Conservation (phyloP, 768 basidiomycete genomes). For the Suillus paluster region DNA sequence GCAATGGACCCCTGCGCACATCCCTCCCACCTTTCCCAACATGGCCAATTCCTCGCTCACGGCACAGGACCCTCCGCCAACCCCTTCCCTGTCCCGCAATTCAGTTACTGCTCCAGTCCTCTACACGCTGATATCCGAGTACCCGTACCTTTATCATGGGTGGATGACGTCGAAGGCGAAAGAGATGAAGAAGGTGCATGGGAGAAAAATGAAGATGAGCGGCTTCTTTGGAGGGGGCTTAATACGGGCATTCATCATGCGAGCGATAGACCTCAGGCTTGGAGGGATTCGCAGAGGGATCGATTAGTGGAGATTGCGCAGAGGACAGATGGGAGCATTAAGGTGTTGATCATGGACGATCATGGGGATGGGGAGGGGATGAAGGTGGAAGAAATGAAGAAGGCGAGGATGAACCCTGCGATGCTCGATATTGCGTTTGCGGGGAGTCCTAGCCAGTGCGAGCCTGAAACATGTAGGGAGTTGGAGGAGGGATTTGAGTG, state of each 20-base stretch:
- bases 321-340: constrained; percentile 11
- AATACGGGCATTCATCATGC: constrained; percentile 61
- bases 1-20: constrained; percentile 49
- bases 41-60: constrained; percentile 53
- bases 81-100: constrained; percentile 45
- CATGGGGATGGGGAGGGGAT: constrained; percentile 40
- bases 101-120: constrained; percentile 50
- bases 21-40: constrained; percentile 42
- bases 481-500: constrained; percentile 52
- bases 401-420: constrained; percentile 49
- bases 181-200: constrained; percentile 57
- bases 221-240: constrained; percentile 69
- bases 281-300: constrained; percentile 53
- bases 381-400: constrained; percentile 37
- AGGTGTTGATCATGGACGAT: constrained; percentile 33
- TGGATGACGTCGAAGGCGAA: constrained; percentile 47
- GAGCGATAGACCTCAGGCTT: constrained; percentile 40
- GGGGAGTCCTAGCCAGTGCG: constrained; percentile 47
- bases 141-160: constrained; percentile 47
- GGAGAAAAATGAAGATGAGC: constrained; percentile 65
- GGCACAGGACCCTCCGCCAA: constrained; percentile 47
- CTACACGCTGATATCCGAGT: constrained; percentile 55
- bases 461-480: constrained; percentile 43
- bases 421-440: constrained; percentile 60
- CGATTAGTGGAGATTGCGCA: constrained; percentile 40